A percentile compares a stretch with the other conserved stretches of the same genome.
These are phyloP conservation scores for Gastrolobium bilobum DNA, from an alignment of 306 rosid species.

Conservation along the genomic window DNA sequence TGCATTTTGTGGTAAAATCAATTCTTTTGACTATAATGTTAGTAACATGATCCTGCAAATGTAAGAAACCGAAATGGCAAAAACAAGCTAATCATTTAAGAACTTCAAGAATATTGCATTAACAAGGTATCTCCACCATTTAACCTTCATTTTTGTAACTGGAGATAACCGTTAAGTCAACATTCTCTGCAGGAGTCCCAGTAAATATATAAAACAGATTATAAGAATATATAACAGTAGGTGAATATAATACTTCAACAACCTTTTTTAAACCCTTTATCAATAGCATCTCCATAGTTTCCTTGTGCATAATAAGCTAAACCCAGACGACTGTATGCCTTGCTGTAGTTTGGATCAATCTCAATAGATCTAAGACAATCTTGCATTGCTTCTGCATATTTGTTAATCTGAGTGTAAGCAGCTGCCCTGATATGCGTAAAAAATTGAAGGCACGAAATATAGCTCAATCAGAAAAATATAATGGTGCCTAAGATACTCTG, in stretches of 20 bases:
- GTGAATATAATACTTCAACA: conserved; percentile 36
- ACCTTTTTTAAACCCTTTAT: conserved; percentile 85
- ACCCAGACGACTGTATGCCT: conserved; percentile 96
- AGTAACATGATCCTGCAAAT: neutral
- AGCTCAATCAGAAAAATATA: conserved; percentile 42
- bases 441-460: conserved; percentile 34
- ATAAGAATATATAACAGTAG: conserved; percentile 8
- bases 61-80: conserved; percentile 8
- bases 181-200: neutral
- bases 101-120: conserved; percentile 26
- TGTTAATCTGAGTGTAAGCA: conserved; percentile 82
- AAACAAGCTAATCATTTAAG: conserved; percentile 5
- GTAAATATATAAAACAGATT: conserved; percentile 8
- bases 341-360: conserved; percentile 88
- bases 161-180: conserved; percentile 17
- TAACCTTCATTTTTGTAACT: conserved; percentile 16
- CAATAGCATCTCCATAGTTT: conserved; percentile 81
- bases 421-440: conserved; percentile 78
- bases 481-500: conserved; percentile 21
- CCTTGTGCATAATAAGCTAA: conserved; percentile 86
- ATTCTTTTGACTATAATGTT: conserved; percentile 37
- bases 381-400: conserved; percentile 80
- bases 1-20: conserved; percentile 25
- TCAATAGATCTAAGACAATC: conserved; percentile 86
- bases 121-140: conserved; percentile 23